These are phyloP conservation scores for Diplodia sapinea DNA, from an alignment of 2,329 filamentous ascomycete genomes.

Conservation along the genomic window DNA sequence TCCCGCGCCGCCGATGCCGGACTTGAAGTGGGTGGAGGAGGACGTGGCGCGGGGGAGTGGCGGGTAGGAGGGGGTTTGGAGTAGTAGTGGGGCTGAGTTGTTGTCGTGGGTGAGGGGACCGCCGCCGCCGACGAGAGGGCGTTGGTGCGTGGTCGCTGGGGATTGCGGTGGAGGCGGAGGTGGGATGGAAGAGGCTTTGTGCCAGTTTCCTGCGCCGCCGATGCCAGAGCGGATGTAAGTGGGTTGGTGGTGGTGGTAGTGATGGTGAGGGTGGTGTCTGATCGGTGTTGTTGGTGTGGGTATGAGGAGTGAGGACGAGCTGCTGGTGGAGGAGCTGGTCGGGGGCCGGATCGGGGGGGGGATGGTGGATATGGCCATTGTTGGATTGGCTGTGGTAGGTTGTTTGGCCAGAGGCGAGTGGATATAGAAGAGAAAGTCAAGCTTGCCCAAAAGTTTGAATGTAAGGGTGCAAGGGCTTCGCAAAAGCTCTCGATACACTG, in stretches of 20 bases:
- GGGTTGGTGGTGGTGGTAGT: background rate
- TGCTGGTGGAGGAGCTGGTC: conserved; percentile 23
- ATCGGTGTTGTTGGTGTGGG: background rate
- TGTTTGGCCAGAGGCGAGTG: background rate
- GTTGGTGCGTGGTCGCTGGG: conserved; percentile 12
- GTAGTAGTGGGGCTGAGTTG: background rate
- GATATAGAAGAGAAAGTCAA: background rate
- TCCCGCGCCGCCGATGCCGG: conserved; percentile 35
- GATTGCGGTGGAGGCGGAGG: conserved; percentile 19
- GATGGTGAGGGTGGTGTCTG: background rate
- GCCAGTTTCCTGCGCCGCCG: conserved; percentile 38
- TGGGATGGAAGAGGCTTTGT: conserved; percentile 33
- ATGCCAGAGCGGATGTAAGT: conserved; percentile 37
- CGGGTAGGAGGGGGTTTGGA: background rate
- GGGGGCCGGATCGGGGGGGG: conserved; percentile 4
- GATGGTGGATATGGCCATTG: background rate
- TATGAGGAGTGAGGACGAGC: conserved; percentile 16
- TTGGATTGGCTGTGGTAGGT: background rate
- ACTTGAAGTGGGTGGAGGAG: conserved; percentile 28
- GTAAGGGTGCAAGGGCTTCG: background rate
- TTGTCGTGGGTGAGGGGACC: background rate
- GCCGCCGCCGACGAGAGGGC: background rate
- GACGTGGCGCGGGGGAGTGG: background rate
- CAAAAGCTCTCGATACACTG: background rate
- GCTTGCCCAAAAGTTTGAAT: no score